Evolutionary conservation across 495 filamentous ascomycete species (phyloP), one percentile per base, ranked within the genome.

Genomic region (Hypoxylon subgilvum): DNA sequence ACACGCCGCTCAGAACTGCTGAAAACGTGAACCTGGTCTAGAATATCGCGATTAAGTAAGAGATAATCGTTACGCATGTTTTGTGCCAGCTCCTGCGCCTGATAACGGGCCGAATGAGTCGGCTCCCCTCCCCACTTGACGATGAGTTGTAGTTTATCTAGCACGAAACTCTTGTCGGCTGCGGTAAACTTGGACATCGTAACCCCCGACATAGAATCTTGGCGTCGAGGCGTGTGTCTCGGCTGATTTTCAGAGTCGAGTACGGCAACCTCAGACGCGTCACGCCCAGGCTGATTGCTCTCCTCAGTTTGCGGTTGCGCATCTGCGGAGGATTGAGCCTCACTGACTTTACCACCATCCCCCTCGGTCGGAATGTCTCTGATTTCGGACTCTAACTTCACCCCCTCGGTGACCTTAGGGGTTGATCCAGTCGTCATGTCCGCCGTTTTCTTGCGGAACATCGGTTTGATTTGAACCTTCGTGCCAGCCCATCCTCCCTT

Each of bases 121-220:
- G 95, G 94, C 72, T 98, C 94, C 14, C 94, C 94, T 57, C 94
- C 95, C 95, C 94, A 98, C 67, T 98, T 98, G 69, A 98, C 94
- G 39, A 98, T 94, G 45, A 98, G 83, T 69, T 98, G 94, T 30
- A 98, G 77, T 71, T 98, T 98, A 67, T 97, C 95, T 8, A 98
- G 79, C 22, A 92, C 84, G 6, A 96, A 82, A 67, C 89, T 92
- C 63, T 95, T 89, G 61, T 96, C 92, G 18, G 83, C 89, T 1
- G 92, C 92, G 12, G 92, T 92, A 54, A 92, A 91, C 34, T 92
- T 85, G 25, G 92, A 96, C 70, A 95, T 84, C 2, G 91, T 96
- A 9, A 92, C 83, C 27, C 87, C 92, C 16, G 90, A 88, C 46
- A 94, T 82, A 1, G 92, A 96, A 68, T 96, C 89, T 51, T 86